phyloP scores from a whole-genome alignment of 768 basidiomycete species.

The Scleroderma bovista region DNA sequence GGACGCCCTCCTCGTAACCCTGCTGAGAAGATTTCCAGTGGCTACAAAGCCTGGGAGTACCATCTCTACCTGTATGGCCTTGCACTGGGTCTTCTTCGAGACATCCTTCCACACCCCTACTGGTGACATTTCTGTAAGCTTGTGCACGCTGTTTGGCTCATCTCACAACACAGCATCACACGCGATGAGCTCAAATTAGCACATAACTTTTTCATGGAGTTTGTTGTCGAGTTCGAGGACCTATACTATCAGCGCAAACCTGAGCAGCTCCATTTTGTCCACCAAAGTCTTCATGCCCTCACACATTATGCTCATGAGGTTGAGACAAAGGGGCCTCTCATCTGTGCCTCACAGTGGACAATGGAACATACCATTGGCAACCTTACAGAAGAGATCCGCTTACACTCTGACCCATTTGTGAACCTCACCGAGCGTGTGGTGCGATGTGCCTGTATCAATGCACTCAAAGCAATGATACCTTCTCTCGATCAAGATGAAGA shows the following conservation, averaged over 20 bases:
- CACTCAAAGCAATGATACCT: constrained; percentile 10
- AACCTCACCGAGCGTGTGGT: constrained; percentile 25
- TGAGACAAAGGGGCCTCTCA: constrained; percentile 15
- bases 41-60: constrained; percentile 21
- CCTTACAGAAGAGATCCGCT: constrained; percentile 21
- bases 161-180: constrained; percentile 14
- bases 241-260: constrained; percentile 19
- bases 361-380: constrained; percentile 26
- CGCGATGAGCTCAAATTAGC: constrained; percentile 6
- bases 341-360: constrained; percentile 24
- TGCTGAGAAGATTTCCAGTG: too few relatives aligned
- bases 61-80: constrained; percentile 12
- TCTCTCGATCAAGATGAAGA: background rate
- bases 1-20: too few relatives aligned
- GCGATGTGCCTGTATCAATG: constrained; percentile 13
- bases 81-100: constrained; percentile 10
- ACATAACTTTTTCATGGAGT: constrained; percentile 9
- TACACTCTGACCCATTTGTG: constrained; percentile 17
- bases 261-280: constrained; percentile 24
- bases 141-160: constrained; percentile 13
- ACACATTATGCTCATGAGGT: constrained; percentile 22
- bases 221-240: constrained; percentile 23
- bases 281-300: constrained; percentile 20
- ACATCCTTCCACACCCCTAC: constrained; percentile 9
- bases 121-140: constrained; percentile 17